A percentile compares a stretch with the other conserved stretches of the same genome.
Evolutionary conservation across 345 rosid species (phyloP).

Genomic region (Populus tremula): DNA sequence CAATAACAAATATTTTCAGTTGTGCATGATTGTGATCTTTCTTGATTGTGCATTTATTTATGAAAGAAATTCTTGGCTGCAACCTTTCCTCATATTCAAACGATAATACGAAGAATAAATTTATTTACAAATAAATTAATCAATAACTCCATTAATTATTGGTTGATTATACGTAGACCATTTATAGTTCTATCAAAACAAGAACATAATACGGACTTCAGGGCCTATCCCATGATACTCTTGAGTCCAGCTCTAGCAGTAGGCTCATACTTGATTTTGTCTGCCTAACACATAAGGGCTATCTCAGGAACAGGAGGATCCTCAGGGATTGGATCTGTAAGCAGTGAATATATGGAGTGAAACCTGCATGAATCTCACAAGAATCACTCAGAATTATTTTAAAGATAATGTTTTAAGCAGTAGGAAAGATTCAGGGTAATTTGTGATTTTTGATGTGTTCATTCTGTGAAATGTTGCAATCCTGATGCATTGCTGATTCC

Average conservation of each 20-base stretch:
- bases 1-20: too few species aligned
- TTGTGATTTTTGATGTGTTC: not conserved
- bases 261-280: conserved; percentile 54
- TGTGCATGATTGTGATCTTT: not conserved
- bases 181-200: not conserved
- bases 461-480: not conserved
- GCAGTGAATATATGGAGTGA: conserved; percentile 58
- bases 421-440: not conserved
- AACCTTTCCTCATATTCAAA: not conserved
- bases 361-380: conserved; percentile 31
- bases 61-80: not conserved
- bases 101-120: not conserved
- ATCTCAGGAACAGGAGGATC: conserved; percentile 68
- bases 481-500: not conserved
- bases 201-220: not conserved
- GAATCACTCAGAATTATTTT: not conserved
- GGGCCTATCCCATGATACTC: conserved; percentile 54
- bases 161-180: not conserved
- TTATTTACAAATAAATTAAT: not conserved
- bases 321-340: conserved; percentile 65
- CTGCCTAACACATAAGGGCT: conserved; percentile 54
- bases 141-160: not conserved
- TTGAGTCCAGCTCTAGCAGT: conserved; percentile 66
- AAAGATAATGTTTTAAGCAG: not conserved
- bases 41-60: not conserved